Percentiles rank a stretch among this genome's conserved stretches.
These are phyloP conservation scores for Seiridium unicorne DNA, from an alignment of 2,329 filamentous ascomycete species.

Conservation along the genomic window DNA sequence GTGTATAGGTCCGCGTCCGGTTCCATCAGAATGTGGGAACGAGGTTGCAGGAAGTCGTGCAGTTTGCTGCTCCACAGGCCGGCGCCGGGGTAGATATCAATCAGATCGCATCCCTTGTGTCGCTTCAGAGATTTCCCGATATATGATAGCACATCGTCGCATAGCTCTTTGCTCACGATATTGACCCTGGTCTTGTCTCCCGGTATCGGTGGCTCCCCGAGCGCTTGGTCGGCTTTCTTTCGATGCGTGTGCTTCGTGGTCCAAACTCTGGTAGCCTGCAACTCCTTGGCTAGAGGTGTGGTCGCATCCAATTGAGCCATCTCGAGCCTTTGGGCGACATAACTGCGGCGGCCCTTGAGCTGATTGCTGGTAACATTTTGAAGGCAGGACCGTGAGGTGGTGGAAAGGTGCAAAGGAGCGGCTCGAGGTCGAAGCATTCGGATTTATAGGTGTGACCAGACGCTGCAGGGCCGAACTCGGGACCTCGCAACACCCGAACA, in stretches of 20 bases:
- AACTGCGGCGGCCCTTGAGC: not conserved
- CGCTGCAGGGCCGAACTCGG: not conserved
- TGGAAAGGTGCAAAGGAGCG: conserved; percentile 1
- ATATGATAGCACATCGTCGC: conserved; percentile 67
- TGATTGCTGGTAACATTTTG: not conserved
- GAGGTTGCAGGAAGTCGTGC: conserved; percentile 71
- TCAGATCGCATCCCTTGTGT: conserved; percentile 76
- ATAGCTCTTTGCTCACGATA: conserved; percentile 49
- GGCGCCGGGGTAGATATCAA: conserved; percentile 81
- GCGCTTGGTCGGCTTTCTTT: not conserved
- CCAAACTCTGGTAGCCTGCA: conserved; percentile 8
- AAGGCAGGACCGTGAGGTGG: not conserved
- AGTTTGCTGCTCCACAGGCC: conserved; percentile 79
- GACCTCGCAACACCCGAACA: not conserved
- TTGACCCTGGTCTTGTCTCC: conserved; percentile 47
- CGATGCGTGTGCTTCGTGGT: not conserved
- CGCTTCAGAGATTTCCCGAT: conserved; percentile 66
- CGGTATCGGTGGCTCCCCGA: not conserved
- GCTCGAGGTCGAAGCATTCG: conserved; percentile 9
- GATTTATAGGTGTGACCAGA: not conserved
- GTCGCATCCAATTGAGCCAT: not conserved
- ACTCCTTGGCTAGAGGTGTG: conserved; percentile 16
- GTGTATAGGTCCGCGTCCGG: conserved; percentile 58
- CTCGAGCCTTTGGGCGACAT: not conserved
- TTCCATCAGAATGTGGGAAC: conserved; percentile 82